Evolutionary conservation across 2,329 filamentous ascomycete species (phyloP).

Genomic region (Botrytis porri): DNA sequence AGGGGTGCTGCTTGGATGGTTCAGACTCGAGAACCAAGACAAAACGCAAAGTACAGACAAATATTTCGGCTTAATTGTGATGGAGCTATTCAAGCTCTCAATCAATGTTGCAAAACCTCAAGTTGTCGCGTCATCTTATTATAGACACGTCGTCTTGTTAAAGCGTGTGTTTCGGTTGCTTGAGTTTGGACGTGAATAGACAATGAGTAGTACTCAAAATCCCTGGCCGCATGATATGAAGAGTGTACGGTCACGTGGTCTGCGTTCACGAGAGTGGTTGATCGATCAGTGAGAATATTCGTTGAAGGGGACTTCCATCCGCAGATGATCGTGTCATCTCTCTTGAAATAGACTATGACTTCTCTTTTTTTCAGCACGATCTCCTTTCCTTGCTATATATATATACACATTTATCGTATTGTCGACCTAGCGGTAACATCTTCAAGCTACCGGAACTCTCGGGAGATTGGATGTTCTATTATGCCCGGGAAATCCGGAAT

Average conservation of each 20-base stretch:
- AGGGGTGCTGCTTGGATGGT: not conserved
- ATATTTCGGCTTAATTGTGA: not conserved
- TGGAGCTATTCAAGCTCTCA: not conserved
- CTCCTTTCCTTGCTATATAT: not conserved
- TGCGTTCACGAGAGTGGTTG: not conserved
- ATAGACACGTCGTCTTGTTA: not conserved
- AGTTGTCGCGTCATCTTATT: not conserved
- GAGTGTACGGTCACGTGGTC: not conserved
- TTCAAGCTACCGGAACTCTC: not conserved
- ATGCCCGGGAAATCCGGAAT: not conserved
- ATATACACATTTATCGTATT: not conserved
- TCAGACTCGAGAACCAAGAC: not conserved
- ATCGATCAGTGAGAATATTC: not conserved
- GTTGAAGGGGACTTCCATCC: not conserved
- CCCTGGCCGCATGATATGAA: not conserved
- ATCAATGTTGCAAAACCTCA: not conserved
- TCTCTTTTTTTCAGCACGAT: not conserved
- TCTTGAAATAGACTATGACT: not conserved
- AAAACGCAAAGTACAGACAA: not conserved
- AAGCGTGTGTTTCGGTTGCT: not conserved
- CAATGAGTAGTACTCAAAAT: not conserved
- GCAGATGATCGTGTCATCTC: not conserved
- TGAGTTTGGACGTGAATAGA: not conserved
- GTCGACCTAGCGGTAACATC: not conserved
- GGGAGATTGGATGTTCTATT: too few relatives aligned